These are phyloP conservation scores for Gossypium bickii DNA, from an alignment of 345 rosid genomes.

Conservation along the genomic window DNA sequence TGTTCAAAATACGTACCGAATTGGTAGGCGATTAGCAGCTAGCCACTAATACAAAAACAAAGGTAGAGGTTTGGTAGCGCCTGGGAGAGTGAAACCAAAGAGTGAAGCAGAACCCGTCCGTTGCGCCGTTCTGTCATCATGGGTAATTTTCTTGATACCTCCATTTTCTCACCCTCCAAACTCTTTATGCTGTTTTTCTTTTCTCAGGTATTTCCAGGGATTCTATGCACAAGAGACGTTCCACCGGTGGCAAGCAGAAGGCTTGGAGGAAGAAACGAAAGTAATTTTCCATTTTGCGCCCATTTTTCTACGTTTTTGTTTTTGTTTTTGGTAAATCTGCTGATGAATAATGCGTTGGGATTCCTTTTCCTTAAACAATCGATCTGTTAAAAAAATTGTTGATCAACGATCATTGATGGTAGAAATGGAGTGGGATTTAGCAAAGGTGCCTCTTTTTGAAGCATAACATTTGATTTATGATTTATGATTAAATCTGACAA, in stretches of 20 bases:
- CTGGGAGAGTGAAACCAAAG: too few species aligned
- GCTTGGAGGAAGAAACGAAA: constrained; percentile 93
- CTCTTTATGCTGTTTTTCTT: neutral
- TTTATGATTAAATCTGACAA: too few species aligned
- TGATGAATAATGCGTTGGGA: neutral
- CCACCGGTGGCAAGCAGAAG: constrained; percentile 86
- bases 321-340: neutral
- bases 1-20: too few species aligned
- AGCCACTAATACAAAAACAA: too few species aligned
- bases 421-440: neutral
- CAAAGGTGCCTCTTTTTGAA: neutral
- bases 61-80: too few species aligned
- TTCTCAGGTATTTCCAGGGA: constrained; percentile 65
- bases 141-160: too few species aligned
- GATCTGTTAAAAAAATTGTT: neutral
- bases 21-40: too few species aligned
- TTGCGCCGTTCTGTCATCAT: too few species aligned
- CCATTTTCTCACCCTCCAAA: neutral
- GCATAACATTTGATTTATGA: neutral
- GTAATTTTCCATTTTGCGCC: constrained; percentile 19
- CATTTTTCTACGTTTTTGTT: neutral
- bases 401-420: neutral
- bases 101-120: too few species aligned
- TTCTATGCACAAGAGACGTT: constrained; percentile 89
- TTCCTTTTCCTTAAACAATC: neutral